Percentiles rank a stretch among this genome's conserved stretches.
Conservation (phyloP, 2,329 filamentous ascomycete species). For the Arthrobotrys iridis region DNA sequence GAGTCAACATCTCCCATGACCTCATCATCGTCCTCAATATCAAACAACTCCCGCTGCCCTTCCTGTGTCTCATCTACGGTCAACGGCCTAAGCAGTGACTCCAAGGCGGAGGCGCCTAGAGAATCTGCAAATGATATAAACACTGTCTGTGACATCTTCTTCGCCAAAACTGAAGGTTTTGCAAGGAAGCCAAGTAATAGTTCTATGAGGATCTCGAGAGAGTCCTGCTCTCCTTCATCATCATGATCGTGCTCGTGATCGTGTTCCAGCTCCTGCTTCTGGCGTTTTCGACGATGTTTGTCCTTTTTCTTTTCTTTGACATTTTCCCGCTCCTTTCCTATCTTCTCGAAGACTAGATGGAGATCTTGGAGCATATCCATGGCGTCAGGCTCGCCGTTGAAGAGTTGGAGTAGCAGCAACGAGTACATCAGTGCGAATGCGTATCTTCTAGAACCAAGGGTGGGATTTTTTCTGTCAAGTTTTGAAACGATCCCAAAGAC, state of each 20-base stretch:
- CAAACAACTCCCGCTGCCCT: constrained; percentile 87
- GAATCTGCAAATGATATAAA: constrained; percentile 83
- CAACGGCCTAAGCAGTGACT: constrained; percentile 74
- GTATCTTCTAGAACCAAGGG: constrained; percentile 35
- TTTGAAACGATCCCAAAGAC: constrained; percentile 55
- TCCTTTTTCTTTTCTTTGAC: constrained; percentile 44
- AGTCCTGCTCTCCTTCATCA: constrained; percentile 67
- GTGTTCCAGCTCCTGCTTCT: constrained; percentile 55
- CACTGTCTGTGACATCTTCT: constrained; percentile 86
- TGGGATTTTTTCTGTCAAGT: constrained; percentile 25
- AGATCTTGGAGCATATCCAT: constrained; percentile 63
- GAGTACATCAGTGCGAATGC: constrained; percentile 84
- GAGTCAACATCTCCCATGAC: constrained; percentile 64
- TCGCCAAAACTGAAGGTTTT: constrained; percentile 82
- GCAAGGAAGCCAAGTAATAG: constrained; percentile 90
- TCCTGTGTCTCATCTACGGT: constrained; percentile 80
- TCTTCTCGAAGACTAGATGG: constrained; percentile 56
- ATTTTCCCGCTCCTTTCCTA: constrained; percentile 42
- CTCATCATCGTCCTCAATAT: constrained; percentile 69
- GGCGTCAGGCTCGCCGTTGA: constrained; percentile 87
- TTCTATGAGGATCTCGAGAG: constrained; percentile 81
- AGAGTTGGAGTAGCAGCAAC: constrained; percentile 85
- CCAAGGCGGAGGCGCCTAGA: constrained; percentile 77
- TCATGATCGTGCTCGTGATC: constrained; percentile 63
- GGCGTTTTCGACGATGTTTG: constrained; percentile 23